Conservation (phyloP, 441 rosid species). For the Pelargonium fulgidum region DNA sequence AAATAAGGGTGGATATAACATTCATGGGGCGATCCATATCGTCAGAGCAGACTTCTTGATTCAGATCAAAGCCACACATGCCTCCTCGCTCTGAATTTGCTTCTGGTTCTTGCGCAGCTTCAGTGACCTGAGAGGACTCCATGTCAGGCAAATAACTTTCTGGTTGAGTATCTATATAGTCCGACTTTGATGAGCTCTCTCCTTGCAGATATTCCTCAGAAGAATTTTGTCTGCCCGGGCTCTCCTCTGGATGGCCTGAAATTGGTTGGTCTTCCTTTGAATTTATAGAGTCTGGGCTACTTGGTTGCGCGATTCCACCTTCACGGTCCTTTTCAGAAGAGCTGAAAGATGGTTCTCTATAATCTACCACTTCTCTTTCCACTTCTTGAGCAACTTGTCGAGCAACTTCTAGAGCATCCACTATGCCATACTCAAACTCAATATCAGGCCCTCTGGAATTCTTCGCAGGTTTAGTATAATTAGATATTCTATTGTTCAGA, state of each 20-base stretch:
- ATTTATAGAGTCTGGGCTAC: neutral
- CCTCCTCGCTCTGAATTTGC: slow-evolving; percentile 41
- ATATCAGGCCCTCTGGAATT: too few species aligned
- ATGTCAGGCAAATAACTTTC: slow-evolving; percentile 41
- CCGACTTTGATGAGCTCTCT: slow-evolving; percentile 28
- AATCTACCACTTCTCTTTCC: neutral
- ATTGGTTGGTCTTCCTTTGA: neutral
- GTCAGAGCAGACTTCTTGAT: slow-evolving; percentile 70
- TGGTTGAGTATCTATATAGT: slow-evolving; percentile 29
- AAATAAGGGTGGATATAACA: slow-evolving; percentile 37
- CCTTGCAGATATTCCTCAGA: slow-evolving; percentile 22
- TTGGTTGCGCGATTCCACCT: neutral
- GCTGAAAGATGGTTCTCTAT: neutral
- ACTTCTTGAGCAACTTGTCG: too few species aligned
- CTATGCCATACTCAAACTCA: too few species aligned
- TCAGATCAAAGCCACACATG: slow-evolving; percentile 69
- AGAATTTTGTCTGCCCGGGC: neutral
- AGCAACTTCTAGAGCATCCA: too few species aligned
- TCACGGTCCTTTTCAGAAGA: neutral
- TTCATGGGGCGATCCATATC: slow-evolving; percentile 51
- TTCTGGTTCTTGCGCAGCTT: slow-evolving; percentile 52
- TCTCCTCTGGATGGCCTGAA: neutral
- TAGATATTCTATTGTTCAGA: neutral
- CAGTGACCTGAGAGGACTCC: slow-evolving; percentile 53
- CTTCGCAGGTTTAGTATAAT: too few species aligned